These are phyloP conservation scores for Pseudopyrenochaeta lycopersici DNA, from an alignment of 2,329 filamentous ascomycete genomes.

Conservation along the genomic window DNA sequence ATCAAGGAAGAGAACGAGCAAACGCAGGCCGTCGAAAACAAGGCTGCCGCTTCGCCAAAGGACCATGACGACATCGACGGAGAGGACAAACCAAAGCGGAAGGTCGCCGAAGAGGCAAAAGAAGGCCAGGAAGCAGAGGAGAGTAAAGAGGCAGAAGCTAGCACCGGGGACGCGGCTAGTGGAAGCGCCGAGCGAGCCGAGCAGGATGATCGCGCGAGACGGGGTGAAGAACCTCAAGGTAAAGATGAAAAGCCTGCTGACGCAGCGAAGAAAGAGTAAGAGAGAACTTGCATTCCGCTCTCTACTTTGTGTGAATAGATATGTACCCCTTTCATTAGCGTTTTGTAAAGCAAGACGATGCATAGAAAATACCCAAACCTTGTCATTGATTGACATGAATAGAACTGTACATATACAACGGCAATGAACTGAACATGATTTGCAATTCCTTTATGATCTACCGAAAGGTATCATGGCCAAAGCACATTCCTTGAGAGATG, in stretches of 20 bases:
- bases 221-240: conserved; percentile 27
- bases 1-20: conserved; percentile 98
- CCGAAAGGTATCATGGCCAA: not conserved
- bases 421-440: not conserved
- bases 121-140: conserved; percentile 32
- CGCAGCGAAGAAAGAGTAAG: conserved; percentile 21
- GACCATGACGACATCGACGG: conserved; percentile 95
- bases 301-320: conserved; percentile 33
- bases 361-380: conserved; percentile 28
- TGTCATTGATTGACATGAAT: conserved; percentile 11
- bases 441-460: too few species aligned
- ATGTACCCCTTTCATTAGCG: conserved; percentile 12
- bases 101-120: conserved; percentile 17
- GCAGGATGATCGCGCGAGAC: conserved; percentile 41
- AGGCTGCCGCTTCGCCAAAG: conserved; percentile 77
- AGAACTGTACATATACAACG: conserved; percentile 18
- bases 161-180: conserved; percentile 30
- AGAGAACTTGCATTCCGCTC: not conserved
- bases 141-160: conserved; percentile 42
- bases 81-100: conserved; percentile 73
- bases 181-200: conserved; percentile 45
- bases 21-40: conserved; percentile 76
- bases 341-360: conserved; percentile 9
- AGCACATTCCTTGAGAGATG: too few species aligned
- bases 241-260: conserved; percentile 26